phyloP scores from a whole-genome alignment of 495 filamentous ascomycete species.

The Aspergillus homomorphus region DNA sequence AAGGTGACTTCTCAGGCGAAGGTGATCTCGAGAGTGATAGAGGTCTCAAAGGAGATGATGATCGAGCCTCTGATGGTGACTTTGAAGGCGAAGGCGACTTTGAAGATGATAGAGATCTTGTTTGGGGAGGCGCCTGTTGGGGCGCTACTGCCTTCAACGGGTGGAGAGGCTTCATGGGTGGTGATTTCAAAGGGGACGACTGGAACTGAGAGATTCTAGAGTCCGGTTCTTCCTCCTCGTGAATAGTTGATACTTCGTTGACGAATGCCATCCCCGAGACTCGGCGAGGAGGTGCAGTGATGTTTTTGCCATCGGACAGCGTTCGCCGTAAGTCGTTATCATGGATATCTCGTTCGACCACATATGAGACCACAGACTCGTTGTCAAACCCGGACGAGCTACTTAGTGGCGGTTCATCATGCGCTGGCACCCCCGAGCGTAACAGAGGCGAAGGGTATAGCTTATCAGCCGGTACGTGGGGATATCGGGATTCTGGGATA shows the following conservation, averaged over 20 bases:
- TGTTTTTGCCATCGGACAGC: constrained; percentile 33
- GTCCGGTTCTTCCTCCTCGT: constrained; percentile 31
- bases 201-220: constrained; percentile 1
- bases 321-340: constrained; percentile 40
- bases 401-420: constrained; percentile 7
- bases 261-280: constrained; percentile 36
- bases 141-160: not conserved
- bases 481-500: constrained; percentile 16
- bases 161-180: not conserved
- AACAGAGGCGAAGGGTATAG: constrained; percentile 37
- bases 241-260: constrained; percentile 23
- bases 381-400: constrained; percentile 34
- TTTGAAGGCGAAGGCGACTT: not conserved
- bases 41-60: not conserved
- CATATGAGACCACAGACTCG: constrained; percentile 38
- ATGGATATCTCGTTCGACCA: constrained; percentile 44
- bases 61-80: not conserved
- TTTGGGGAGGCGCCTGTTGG: not conserved
- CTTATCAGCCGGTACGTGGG: constrained; percentile 23
- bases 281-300: constrained; percentile 41
- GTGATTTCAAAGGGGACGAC: not conserved
- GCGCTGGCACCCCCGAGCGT: constrained; percentile 17
- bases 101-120: not conserved
- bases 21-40: not conserved
- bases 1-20: not conserved